Evolutionary conservation across 306 rosid species (phyloP).

Genomic region (Pyrus betulifolia): DNA sequence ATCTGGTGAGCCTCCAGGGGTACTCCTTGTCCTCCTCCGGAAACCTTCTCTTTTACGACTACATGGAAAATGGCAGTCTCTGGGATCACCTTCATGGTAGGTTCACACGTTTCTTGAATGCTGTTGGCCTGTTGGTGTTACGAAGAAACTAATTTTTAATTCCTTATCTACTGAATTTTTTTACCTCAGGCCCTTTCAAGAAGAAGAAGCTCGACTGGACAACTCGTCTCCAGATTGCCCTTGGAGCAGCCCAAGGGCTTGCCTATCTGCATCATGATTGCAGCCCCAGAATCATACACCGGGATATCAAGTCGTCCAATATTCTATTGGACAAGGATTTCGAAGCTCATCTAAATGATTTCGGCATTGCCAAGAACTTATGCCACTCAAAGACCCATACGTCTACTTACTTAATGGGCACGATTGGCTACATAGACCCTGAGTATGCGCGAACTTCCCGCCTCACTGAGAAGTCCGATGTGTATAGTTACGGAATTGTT

Average conservation of each 20-base stretch:
- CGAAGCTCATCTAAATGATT: constrained; percentile 86
- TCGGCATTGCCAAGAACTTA: constrained; percentile 88
- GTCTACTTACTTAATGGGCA: constrained; percentile 84
- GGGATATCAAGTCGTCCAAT: constrained; percentile 91
- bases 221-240: constrained; percentile 69
- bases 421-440: constrained; percentile 95
- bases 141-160: background rate
- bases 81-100: constrained; percentile 96
- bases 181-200: constrained; percentile 43
- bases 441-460: constrained; percentile 94
- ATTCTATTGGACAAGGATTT: constrained; percentile 80
- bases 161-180: background rate
- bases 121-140: background rate
- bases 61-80: constrained; percentile 92
- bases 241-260: constrained; percentile 91
- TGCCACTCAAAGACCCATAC: constrained; percentile 72
- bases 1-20: constrained; percentile 90
- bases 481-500: constrained; percentile 89
- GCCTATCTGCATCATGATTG: constrained; percentile 93
- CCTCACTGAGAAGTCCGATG: constrained; percentile 91
- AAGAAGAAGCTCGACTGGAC: constrained; percentile 82
- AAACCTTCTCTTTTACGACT: constrained; percentile 91
- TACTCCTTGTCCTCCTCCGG: constrained; percentile 78
- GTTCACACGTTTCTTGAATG: background rate
- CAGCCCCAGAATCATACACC: constrained; percentile 83